Conservation (phyloP, 805 yeast species). For the Jamesozyma rosinii region DNA sequence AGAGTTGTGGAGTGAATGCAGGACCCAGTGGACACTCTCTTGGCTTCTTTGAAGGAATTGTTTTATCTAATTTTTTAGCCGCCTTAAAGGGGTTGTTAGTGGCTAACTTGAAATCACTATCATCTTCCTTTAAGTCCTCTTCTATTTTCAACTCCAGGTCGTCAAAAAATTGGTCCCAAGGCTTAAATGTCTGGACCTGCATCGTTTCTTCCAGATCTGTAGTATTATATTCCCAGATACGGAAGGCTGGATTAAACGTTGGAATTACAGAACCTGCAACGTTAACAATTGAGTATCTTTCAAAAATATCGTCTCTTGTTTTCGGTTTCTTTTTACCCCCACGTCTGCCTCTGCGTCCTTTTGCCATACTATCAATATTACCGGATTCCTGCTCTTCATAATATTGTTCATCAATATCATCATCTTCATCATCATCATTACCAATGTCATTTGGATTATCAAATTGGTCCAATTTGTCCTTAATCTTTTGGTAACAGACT, state of each 20-base stretch:
- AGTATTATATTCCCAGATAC: conserved; percentile 81
- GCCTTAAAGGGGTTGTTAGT: not conserved
- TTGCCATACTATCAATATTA: conserved; percentile 9
- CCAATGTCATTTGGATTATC: conserved; percentile 5
- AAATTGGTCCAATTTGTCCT: conserved; percentile 20
- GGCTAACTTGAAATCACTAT: conserved; percentile 12
- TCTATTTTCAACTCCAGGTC: conserved; percentile 34
- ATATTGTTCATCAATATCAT: not conserved
- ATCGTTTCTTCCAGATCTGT: conserved; percentile 36
- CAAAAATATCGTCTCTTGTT: conserved; percentile 28
- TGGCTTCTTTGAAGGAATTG: conserved; percentile 58
- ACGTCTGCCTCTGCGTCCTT: conserved; percentile 13
- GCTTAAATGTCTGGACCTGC: conserved; percentile 19
- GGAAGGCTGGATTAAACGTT: conserved; percentile 71
- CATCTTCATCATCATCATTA: not conserved
- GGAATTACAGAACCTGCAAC: conserved; percentile 72
- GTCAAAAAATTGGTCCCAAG: conserved; percentile 54
- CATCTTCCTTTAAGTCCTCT: conserved; percentile 11
- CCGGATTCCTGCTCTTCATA: not conserved
- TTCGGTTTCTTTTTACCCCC: conserved; percentile 9
- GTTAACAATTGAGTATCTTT: conserved; percentile 61
- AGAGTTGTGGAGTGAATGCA: conserved; percentile 60
- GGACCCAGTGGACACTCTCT: conserved; percentile 53
- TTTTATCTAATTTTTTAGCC: conserved; percentile 39
- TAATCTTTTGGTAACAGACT: conserved; percentile 40